A percentile compares a stretch with the other conserved stretches of the same genome.
Evolutionary conservation across 2,329 filamentous ascomycete genomes (phyloP).

Genomic region (Blastomyces emzantsi): DNA sequence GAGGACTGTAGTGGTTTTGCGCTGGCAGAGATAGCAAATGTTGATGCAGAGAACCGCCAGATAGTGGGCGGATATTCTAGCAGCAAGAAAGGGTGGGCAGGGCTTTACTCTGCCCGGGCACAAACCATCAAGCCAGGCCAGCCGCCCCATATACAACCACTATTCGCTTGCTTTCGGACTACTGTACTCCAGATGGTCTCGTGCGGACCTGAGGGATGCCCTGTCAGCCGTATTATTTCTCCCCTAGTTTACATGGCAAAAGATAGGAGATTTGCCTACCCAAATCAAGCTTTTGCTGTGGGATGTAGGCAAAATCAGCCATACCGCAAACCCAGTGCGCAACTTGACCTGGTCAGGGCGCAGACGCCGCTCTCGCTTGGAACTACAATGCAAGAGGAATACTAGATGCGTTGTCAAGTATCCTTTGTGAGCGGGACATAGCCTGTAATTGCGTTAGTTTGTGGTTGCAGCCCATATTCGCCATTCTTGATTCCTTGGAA

Average conservation of each 20-base stretch:
- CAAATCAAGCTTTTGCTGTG: background rate
- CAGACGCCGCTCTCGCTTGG: background rate
- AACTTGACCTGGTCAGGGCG: background rate
- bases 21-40: slow-evolving; percentile 9
- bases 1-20: background rate
- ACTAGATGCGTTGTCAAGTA: background rate
- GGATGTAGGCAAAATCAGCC: background rate
- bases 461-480: slow-evolving; percentile 24
- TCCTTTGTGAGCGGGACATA: slow-evolving; percentile 23
- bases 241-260: slow-evolving; percentile 13
- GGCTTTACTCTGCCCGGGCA: background rate
- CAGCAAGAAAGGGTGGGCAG: slow-evolving; percentile 15
- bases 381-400: background rate
- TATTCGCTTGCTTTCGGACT: slow-evolving; percentile 17
- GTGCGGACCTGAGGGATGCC: slow-evolving; percentile 18
- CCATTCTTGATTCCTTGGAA: slow-evolving; percentile 19
- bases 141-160: slow-evolving; percentile 17
- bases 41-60: slow-evolving; percentile 7
- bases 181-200: slow-evolving; percentile 18
- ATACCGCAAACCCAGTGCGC: background rate
- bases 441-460: slow-evolving; percentile 24
- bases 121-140: background rate
- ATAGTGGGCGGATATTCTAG: slow-evolving; percentile 17
- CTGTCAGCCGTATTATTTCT: slow-evolving; percentile 21
- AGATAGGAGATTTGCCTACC: slow-evolving; percentile 4